Conservation (phyloP, 768 basidiomycete genomes). For the Crepidotus variabilis region DNA sequence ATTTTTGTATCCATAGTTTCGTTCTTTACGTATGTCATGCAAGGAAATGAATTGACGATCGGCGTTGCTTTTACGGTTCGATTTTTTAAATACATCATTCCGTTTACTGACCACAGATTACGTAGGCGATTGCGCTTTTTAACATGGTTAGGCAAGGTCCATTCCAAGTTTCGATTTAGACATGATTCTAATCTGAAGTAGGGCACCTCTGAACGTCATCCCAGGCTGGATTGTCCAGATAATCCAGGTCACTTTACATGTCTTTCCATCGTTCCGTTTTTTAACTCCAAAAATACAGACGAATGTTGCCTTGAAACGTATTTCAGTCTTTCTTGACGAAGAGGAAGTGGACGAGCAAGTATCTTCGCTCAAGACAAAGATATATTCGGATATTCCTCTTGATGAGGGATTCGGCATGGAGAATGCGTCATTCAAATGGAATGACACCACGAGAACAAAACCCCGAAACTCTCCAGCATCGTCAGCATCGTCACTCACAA, state of each 20-base stretch:
- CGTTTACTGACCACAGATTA: not conserved
- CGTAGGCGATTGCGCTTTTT: conserved; percentile 75
- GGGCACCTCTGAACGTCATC: conserved; percentile 72
- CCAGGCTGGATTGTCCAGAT: conserved; percentile 79
- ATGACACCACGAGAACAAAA: no score
- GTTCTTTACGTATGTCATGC: conserved; percentile 70
- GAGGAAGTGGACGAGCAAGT: conserved; percentile 68
- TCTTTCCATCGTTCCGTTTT: no score
- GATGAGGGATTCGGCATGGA: conserved; percentile 52
- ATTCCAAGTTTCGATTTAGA: not conserved
- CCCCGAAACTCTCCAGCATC: no score
- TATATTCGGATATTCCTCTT: no score
- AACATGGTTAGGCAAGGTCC: conserved; percentile 79
- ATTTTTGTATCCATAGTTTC: conserved; percentile 77
- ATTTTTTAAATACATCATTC: not conserved
- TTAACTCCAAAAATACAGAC: no score
- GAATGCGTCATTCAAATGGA: conserved; percentile 62
- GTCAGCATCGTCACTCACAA: no score
- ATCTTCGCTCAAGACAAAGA: conserved; percentile 63
- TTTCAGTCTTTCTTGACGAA: conserved; percentile 63
- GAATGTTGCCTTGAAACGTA: conserved; percentile 62
- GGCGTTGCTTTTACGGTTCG: conserved; percentile 82
- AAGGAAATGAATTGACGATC: conserved; percentile 72
- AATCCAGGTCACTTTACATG: no score
- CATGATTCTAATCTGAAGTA: conserved; percentile 14